Evolutionary conservation across 495 filamentous ascomycete genomes (phyloP).

Genomic region (Thermochaetoides thermophila): DNA sequence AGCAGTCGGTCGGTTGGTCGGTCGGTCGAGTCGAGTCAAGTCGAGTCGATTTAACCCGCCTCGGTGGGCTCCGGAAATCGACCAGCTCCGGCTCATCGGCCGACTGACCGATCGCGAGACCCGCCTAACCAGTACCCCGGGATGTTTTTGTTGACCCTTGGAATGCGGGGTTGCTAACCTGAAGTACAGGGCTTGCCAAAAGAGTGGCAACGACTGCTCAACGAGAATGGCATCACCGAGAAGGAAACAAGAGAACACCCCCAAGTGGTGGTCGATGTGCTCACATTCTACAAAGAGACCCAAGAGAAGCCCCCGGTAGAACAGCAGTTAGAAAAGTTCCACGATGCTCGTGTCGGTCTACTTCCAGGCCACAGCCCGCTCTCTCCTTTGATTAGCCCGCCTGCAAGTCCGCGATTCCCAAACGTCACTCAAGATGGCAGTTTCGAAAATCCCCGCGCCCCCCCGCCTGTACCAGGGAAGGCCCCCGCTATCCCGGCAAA

Average conservation of each 20-base stretch:
- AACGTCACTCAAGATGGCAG: constrained; percentile 72
- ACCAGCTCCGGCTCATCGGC: too few species aligned
- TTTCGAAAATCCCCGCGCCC: constrained; percentile 91
- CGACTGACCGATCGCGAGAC: too few species aligned
- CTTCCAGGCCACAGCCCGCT: constrained; percentile 34
- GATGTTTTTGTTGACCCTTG: neutral
- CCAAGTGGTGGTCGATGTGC: constrained; percentile 84
- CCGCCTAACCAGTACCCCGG: too few species aligned
- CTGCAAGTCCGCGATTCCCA: constrained; percentile 83
- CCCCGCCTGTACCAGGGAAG: constrained; percentile 69
- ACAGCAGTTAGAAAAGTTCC: constrained; percentile 89
- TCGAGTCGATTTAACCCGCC: neutral
- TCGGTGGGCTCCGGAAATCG: neutral
- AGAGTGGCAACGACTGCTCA: constrained; percentile 91
- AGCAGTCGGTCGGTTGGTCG: too few species aligned
- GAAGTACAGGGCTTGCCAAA: constrained; percentile 70
- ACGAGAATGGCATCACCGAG: constrained; percentile 91
- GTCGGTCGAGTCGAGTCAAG: too few species aligned
- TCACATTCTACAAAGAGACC: constrained; percentile 92
- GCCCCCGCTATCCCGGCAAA: constrained; percentile 26
- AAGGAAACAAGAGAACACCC: constrained; percentile 92
- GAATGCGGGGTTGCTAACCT: too few species aligned
- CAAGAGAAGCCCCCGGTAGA: constrained; percentile 67
- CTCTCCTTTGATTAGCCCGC: constrained; percentile 57
- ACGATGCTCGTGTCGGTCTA: constrained; percentile 49